These are phyloP conservation scores for Botrytis tulipae DNA, from an alignment of 2,329 filamentous ascomycete species.

Conservation along the genomic window DNA sequence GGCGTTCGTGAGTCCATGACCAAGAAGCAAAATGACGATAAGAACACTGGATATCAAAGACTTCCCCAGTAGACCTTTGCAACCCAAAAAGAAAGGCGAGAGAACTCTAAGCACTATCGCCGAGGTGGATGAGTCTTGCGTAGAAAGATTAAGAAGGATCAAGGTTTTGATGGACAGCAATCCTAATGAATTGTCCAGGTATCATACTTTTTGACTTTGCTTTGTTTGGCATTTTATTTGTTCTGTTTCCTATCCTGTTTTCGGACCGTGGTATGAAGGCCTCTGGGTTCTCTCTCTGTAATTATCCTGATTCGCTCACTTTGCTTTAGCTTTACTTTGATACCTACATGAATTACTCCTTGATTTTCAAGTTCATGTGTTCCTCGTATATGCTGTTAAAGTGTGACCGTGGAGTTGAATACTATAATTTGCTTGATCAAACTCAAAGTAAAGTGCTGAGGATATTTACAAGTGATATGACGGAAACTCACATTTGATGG, in stretches of 20 bases:
- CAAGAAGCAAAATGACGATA: constrained; percentile 26
- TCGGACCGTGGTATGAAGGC: background rate
- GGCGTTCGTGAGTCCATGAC: constrained; percentile 29
- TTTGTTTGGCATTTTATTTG: constrained; percentile 7
- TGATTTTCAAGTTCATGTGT: background rate
- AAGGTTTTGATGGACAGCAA: constrained; percentile 2
- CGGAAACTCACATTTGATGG: background rate
- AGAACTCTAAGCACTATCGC: background rate
- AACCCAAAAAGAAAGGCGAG: background rate
- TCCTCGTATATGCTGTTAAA: background rate
- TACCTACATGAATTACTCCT: background rate
- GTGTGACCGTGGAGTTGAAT: too few species aligned
- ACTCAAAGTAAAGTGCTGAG: background rate
- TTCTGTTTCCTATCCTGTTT: background rate
- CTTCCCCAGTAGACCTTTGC: constrained; percentile 28
- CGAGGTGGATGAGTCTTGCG: constrained; percentile 4
- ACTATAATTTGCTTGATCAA: background rate
- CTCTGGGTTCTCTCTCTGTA: background rate
- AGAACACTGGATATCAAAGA: constrained; percentile 27
- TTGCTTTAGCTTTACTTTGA: constrained; percentile 10
- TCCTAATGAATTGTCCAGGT: background rate
- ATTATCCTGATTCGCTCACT: background rate
- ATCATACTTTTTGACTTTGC: constrained; percentile 3
- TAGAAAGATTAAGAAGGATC: background rate
- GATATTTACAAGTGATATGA: background rate